Percentiles rank a stretch among this genome's conserved stretches.
Conservation (phyloP, 805 yeast genomes). For the Metschnikowia reukaufii region DNA sequence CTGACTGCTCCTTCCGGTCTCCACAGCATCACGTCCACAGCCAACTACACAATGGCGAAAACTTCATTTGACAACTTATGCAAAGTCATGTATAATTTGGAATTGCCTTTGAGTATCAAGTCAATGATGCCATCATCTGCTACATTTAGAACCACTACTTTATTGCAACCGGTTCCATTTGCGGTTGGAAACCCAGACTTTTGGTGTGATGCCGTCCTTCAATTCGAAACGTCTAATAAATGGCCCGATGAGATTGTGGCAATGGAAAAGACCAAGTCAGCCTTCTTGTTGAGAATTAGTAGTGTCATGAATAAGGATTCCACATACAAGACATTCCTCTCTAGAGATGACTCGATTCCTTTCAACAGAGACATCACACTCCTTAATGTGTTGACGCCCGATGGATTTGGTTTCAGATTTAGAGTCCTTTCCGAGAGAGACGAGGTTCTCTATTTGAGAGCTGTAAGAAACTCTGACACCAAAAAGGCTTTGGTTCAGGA, state of each 20-base stretch:
- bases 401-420: conserved; percentile 82
- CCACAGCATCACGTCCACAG: conserved; percentile 42
- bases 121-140: conserved; percentile 74
- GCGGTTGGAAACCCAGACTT: conserved; percentile 74
- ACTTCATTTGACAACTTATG: conserved; percentile 51
- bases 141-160: conserved; percentile 71
- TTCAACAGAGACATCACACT: conserved; percentile 58
- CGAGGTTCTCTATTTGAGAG: conserved; percentile 68
- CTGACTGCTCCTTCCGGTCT: conserved; percentile 56
- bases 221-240: conserved; percentile 83
- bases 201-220: conserved; percentile 76
- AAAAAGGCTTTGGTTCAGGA: conserved; percentile 61
- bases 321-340: conserved; percentile 56
- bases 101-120: conserved; percentile 69
- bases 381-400: conserved; percentile 74
- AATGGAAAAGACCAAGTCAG: conserved; percentile 85
- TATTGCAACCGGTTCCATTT: conserved; percentile 79
- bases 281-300: conserved; percentile 71
- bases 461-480: conserved; percentile 63
- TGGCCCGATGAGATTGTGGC: conserved; percentile 95
- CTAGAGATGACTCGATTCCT: conserved; percentile 66
- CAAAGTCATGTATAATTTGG: conserved; percentile 46
- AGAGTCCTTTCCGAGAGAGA: conserved; percentile 83
- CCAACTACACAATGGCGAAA: conserved; percentile 32
- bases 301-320: conserved; percentile 50